Conservation (phyloP, 768 basidiomycete genomes). For the Mycena vulgaris region DNA sequence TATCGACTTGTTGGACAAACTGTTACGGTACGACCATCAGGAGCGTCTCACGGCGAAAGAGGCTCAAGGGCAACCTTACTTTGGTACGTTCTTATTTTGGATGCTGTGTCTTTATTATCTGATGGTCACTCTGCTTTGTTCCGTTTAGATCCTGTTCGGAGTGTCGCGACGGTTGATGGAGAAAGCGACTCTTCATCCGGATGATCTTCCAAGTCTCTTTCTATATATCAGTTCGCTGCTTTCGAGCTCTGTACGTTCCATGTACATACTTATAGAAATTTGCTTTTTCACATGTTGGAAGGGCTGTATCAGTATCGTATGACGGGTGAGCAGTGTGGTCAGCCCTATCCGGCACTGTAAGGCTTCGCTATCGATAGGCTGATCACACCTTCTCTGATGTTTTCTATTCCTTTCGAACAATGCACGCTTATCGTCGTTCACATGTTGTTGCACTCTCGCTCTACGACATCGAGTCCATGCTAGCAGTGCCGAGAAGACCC, state of each 20-base stretch:
- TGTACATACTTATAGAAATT: conserved; percentile 54
- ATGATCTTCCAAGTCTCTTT: conserved; percentile 45
- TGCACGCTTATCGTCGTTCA: conserved; percentile 36
- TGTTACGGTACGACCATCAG: conserved; percentile 97
- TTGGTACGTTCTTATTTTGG: conserved; percentile 66
- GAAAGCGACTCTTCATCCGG: conserved; percentile 76
- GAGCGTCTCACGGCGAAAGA: conserved; percentile 96
- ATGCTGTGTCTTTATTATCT: conserved; percentile 30
- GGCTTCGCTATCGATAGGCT: background rate
- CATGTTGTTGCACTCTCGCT: conserved; percentile 24
- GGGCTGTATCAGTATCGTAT: conserved; percentile 13
- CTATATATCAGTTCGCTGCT: conserved; percentile 42
- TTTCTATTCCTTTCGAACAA: conserved; percentile 13
- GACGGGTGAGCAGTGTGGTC: conserved; percentile 10
- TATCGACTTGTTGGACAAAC: conserved; percentile 95
- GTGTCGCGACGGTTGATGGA: conserved; percentile 65
- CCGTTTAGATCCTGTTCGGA: conserved; percentile 76
- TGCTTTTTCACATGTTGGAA: conserved; percentile 36
- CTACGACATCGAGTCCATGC: conserved; percentile 9
- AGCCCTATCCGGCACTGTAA: background rate
- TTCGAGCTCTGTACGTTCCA: conserved; percentile 49
- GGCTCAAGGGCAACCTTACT: conserved; percentile 94
- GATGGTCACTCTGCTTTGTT: conserved; percentile 36
- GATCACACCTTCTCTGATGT: conserved; percentile 39
- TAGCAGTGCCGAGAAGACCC: conserved; percentile 14